Evolutionary conservation across 192 early-diverging fungal genomes (phyloP).

Genomic region (Rhizophagus prolifer): DNA sequence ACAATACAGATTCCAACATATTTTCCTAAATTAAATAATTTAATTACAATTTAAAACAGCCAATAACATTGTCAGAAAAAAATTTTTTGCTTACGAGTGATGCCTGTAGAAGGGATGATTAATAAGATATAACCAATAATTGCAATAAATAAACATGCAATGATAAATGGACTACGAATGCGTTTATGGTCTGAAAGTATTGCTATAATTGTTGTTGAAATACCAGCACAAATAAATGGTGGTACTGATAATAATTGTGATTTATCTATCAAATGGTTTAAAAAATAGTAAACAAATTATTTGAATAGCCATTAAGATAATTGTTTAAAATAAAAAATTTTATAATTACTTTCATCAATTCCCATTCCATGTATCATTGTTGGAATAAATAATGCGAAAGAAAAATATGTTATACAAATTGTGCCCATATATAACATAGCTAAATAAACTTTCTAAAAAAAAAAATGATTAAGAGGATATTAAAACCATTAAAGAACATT

Average conservation of each 20-base stretch:
- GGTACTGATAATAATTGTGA: neutral
- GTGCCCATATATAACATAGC: constrained; percentile 63
- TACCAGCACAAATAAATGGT: constrained; percentile 32
- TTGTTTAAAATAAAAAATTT: neutral
- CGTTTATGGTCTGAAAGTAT: too few species aligned
- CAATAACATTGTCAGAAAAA: too few species aligned
- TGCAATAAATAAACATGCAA: neutral
- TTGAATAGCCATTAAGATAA: neutral
- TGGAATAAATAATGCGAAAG: too few species aligned
- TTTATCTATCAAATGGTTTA: too few species aligned
- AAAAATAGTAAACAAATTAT: too few species aligned
- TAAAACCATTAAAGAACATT: too few species aligned
- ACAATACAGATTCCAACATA: too few species aligned
- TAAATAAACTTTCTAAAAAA: constrained; percentile 46
- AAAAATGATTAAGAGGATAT: neutral
- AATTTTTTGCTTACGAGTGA: too few species aligned
- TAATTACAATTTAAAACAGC: too few species aligned
- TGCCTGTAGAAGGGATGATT: neutral
- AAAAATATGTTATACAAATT: constrained; percentile 61
- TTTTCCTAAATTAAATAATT: too few species aligned
- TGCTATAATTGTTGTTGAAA: constrained; percentile 2
- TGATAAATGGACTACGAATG: constrained; percentile 2
- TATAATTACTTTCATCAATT: constrained; percentile 38
- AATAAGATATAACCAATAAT: constrained; percentile 4
- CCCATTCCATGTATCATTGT: constrained; percentile 69